Evolutionary conservation across 1,284 basidiomycete species (phyloP), one percentile per base, ranked within the genome.

Genomic region (Sanguinoderma infundibulare): DNA sequence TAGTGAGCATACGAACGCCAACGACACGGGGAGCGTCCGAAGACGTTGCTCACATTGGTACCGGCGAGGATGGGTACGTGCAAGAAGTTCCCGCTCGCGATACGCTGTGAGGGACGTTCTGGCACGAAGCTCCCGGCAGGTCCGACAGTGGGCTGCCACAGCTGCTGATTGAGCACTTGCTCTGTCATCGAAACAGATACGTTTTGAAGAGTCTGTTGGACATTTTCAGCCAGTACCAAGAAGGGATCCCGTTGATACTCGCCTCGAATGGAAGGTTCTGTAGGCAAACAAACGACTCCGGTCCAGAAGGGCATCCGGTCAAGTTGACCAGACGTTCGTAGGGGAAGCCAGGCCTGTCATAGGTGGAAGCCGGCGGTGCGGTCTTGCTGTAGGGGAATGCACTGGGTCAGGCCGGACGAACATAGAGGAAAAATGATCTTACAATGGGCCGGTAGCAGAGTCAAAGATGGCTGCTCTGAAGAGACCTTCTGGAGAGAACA

Each of bases 81-180:
- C 20, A 82, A 63, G 67, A 86, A 87, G 24, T 85, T 74, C 2
- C 84, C 85, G 5, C 77, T 73, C 1, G 75, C 70, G 30, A 87
- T 80, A 47, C 75, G 77, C 14, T 70, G 64, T 0, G 85, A 87
- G 1, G 84, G 83, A 34, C 81, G 72, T 59, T 79, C 78, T 0
- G 81, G 69, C 5, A 81, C 70, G 52, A 87, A 78, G 66, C 84
- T 87, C 0, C 83, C 83, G 0, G 74, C 61, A 5, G 83, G 81
- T 0, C 85, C 85, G 6, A 87, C 77, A 0, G 83, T 68, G 0
- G 86, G 86, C 63, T 88, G 76, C 86, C 86, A 87, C 15, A 87
- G 70, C 62, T 88, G 86, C 1, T 62, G 20, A 59, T 87, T 86
- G 26, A 87, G 68, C 0, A 80, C 81, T 2, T 71, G 61, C 0